Evolutionary conservation across 768 basidiomycete species (phyloP).

Genomic region (Amanita thiersii): DNA sequence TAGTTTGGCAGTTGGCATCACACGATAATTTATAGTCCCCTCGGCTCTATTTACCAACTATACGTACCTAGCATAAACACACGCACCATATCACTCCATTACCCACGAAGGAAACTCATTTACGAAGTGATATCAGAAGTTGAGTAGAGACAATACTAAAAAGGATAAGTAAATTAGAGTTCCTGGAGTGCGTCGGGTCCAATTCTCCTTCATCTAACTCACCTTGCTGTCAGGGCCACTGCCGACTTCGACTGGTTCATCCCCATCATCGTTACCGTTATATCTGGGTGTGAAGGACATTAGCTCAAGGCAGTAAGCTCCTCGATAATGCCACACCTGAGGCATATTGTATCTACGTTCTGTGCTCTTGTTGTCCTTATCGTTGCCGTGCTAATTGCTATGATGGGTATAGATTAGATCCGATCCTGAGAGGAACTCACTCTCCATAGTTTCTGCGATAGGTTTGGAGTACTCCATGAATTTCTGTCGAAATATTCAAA

Average conservation of each 20-base stretch:
- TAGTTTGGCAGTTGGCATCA: too few species aligned
- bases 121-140: slow-evolving; percentile 19
- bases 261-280: slow-evolving; percentile 22
- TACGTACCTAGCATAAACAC: too few species aligned
- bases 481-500: too few species aligned
- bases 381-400: slow-evolving; percentile 18
- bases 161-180: neutral
- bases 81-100: too few species aligned
- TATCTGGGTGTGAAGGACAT: slow-evolving; percentile 10
- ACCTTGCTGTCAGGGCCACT: slow-evolving; percentile 25
- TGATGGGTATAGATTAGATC: neutral
- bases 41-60: too few species aligned
- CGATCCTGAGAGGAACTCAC: slow-evolving; percentile 12
- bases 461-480: too few species aligned
- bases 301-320: neutral
- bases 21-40: too few species aligned
- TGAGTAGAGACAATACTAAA: slow-evolving; percentile 20
- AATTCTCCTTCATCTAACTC: slow-evolving; percentile 8
- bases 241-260: slow-evolving; percentile 20
- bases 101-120: too few species aligned
- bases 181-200: neutral
- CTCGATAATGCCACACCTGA: slow-evolving; percentile 14
- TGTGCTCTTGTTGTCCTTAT: slow-evolving; percentile 23
- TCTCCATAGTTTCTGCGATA: slow-evolving; percentile 26
- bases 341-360: slow-evolving; percentile 23